Base-by-base conservation (phyloP, 2,329 filamentous ascomycete genomes). In the Achaetomium macrosporum region DNA sequence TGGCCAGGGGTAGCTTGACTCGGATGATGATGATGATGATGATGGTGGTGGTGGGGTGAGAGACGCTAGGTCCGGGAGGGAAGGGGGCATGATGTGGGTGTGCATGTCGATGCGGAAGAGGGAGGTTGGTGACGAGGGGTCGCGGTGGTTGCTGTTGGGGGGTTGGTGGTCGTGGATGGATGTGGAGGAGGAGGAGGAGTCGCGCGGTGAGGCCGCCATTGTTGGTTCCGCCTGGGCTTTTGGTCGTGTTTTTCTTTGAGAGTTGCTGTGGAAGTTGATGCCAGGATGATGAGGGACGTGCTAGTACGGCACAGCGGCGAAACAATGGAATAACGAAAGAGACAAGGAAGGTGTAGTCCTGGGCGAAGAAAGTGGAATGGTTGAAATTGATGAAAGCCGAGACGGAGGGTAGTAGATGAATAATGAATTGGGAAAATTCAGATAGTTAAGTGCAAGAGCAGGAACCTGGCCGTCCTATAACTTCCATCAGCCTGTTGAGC, bases 1-100 rank as follows among this genome's bases (percentile, higher is more conserved):
- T 1, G 66, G 64, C 66, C 64, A 68, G 35, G 62, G 57, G 56
- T 64, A 73, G 59, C 7, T 25, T 25, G 25, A 25, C 25, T 25
- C 25, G 71, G 68, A 2, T 12, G 16, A 5, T 13, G 25, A 2
- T 17, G 15, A 8, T 35, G 39, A 12, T 11, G 30, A 35, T 7
- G 35, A 11, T 3, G 65, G 71, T 29, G 68, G 71, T 12, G 72
- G 73, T 60, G 71, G 70, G n/a, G 73, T 72, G 45, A 76, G 73
- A 56, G 71, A 70, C 50, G 63, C 69, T 42, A 73, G 69, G 37
- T 61, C 74, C 11, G 68, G 63, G 8, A 76, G 69, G 7, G 63
- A 61, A 2, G 61, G 54, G 11, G 67, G 67, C 67, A 69, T 69
- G 48, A 69, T 68, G 57, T 69, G 67, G 1, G 67, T 69, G 61